A percentile compares a stretch with the other conserved stretches of the same genome.
Evolutionary conservation across 2,329 filamentous ascomycete genomes (phyloP).

Genomic region (Penicillium sp.): DNA sequence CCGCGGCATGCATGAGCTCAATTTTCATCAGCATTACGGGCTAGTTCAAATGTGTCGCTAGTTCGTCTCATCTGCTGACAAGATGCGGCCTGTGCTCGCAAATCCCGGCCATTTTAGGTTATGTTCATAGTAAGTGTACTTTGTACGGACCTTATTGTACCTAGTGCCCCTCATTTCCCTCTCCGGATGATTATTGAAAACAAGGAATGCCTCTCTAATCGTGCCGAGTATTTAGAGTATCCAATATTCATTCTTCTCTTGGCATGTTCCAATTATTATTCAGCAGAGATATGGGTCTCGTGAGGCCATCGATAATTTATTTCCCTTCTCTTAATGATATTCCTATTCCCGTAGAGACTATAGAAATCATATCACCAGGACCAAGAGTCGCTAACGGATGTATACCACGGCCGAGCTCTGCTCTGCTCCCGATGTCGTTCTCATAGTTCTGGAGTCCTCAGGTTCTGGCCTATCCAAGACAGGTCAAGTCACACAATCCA

Average conservation of each 20-base stretch:
- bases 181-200: slow-evolving; percentile 13
- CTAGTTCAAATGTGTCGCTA: slow-evolving; percentile 15
- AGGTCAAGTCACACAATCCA: slow-evolving; percentile 21
- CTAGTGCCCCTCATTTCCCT: slow-evolving; percentile 6
- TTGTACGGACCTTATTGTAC: slow-evolving; percentile 3
- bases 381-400: background rate
- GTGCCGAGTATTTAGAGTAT: background rate
- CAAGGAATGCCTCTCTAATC: slow-evolving; percentile 4
- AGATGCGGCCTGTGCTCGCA: slow-evolving; percentile 18
- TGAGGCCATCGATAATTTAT: background rate
- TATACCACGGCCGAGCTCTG: background rate
- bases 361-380: background rate
- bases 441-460: background rate
- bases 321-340: background rate
- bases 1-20: slow-evolving; percentile 8
- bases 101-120: background rate
- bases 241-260: background rate
- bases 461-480: slow-evolving; percentile 10
- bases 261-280: background rate
- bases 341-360: background rate
- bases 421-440: background rate
- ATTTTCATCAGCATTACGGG: slow-evolving; percentile 7
- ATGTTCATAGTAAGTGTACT: background rate
- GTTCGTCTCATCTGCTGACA: slow-evolving; percentile 13
- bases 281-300: background rate